Conservation (phyloP, 78 protist genomes). For the Dictyostelium discoideum region DNA sequence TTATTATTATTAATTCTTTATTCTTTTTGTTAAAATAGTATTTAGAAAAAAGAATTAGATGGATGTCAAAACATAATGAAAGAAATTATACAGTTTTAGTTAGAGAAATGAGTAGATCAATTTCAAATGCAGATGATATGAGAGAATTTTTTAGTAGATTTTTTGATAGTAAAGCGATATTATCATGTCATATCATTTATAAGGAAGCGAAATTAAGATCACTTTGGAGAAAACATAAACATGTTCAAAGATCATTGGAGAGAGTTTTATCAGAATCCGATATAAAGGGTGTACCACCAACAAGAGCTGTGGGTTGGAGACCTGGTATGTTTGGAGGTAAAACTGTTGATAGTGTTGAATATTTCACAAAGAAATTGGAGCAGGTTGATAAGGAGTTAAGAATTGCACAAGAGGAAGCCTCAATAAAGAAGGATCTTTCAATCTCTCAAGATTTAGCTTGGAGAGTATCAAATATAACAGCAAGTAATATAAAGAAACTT, state of each 20-base stretch:
- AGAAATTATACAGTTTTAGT: constrained; percentile 70
- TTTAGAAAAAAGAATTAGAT: constrained; percentile 71
- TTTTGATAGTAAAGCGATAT: constrained; percentile 5
- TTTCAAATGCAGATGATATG: constrained; percentile 29
- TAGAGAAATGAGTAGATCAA: constrained; percentile 56
- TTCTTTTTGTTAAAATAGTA: neutral
- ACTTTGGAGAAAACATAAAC: constrained; percentile 42
- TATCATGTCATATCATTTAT: constrained; percentile 60
- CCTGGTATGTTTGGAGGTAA: constrained; percentile 59
- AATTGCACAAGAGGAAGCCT: constrained; percentile 52
- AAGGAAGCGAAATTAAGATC: constrained; percentile 26
- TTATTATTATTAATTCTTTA: neutral
- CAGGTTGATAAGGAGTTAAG: neutral
- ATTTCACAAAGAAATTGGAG: constrained; percentile 28
- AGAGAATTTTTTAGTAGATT: constrained; percentile 15
- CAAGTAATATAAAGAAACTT: constrained; percentile 16
- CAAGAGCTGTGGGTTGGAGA: constrained; percentile 58
- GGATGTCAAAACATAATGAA: constrained; percentile 76
- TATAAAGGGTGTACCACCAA: constrained; percentile 1
- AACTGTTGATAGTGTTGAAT: neutral
- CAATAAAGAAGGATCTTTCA: neutral
- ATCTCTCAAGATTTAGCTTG: neutral
- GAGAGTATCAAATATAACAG: constrained; percentile 49
- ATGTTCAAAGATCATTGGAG: constrained; percentile 35
- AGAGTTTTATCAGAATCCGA: constrained; percentile 24